Percentiles rank a stretch among this genome's conserved stretches.
phyloP scores from a whole-genome alignment of 148 eudicot species.

The Euryodendron excelsum region DNA sequence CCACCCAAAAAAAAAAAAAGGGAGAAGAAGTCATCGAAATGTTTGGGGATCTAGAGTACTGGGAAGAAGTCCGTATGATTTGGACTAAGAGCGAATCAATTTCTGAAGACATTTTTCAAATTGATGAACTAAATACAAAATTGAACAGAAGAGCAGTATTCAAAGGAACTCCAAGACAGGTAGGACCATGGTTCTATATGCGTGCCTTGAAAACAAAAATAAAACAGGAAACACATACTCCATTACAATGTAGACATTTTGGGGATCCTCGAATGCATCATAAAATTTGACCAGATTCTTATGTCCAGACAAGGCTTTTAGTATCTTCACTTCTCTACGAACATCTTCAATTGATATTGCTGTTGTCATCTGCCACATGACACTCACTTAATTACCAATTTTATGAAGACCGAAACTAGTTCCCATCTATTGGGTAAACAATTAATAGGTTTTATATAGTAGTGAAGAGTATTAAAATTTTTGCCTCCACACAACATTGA shows the following conservation, averaged over 20 bases:
- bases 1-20: no score
- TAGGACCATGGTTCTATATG: neutral
- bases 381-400: conserved; percentile 10
- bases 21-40: neutral
- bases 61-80: neutral
- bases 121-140: neutral
- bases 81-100: neutral
- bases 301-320: conserved; percentile 90
- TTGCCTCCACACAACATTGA: no score
- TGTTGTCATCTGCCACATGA: conserved; percentile 77
- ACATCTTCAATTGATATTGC: conserved; percentile 98
- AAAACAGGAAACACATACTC: conserved; percentile 56
- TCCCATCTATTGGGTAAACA: neutral
- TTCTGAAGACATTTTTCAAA: no score
- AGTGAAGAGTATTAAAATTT: no score
- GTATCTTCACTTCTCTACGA: conserved; percentile 91
- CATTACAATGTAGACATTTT: conserved; percentile 85
- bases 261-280: conserved; percentile 87
- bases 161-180: neutral
- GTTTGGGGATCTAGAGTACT: neutral
- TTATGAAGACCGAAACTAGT: neutral
- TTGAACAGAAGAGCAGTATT: neutral
- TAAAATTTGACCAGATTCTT: conserved; percentile 70
- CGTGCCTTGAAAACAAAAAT: neutral
- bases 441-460: neutral